Evolutionary conservation across 495 filamentous ascomycete genomes (phyloP), one percentile per base, ranked within the genome.

Genomic region (Podospora conica): DNA sequence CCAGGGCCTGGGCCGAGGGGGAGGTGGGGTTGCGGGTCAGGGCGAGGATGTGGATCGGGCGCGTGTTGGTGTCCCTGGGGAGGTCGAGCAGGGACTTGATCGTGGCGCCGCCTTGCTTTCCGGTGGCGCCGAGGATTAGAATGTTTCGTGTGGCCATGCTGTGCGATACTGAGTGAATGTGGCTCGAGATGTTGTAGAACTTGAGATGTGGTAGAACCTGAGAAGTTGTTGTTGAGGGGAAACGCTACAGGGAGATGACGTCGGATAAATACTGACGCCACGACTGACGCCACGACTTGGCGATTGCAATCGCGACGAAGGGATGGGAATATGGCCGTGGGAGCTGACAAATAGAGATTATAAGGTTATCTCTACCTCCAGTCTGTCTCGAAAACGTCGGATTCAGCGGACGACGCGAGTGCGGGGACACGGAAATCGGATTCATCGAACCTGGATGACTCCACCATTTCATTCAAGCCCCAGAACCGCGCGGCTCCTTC

Each of bases 41-140:
- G 21, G 87, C 90, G 18, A 92, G 82, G 69, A 93, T 86, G 60
- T 86, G 81, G 74, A 88, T 80, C 9, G 76, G 71, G 3, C 64
- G n/a, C n/a, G n/a, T n/a, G n/a, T n/a, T 40, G 29, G 56, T 8
- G n/a, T 76, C 63, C 3, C 66, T 56, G 53, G 77, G 58, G 6
- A 77, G 75, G 15, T 69, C 58, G 20, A 88, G 75, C 31, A 92
- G 84, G 60, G 80, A 83, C 4, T 82, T 74, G 69, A 93, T 79
- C 33, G 88, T 75, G 12, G 83, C 80, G 27, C 86, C 82, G 64
- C 91, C 90, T 74, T 92, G 90, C 67, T 89, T 84, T 72, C 88
- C 89, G 1, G 88, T 93, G 5, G 87, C 90, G 21, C 90, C 89
- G 22, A 88, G 86, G 64, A 92, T 73, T 55, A 76, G 72, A 25